Percentiles rank a stretch among this genome's conserved stretches.
phyloP scores from a whole-genome alignment of 176 grass and related monocot genomes.

The Avena sativa region DNA sequence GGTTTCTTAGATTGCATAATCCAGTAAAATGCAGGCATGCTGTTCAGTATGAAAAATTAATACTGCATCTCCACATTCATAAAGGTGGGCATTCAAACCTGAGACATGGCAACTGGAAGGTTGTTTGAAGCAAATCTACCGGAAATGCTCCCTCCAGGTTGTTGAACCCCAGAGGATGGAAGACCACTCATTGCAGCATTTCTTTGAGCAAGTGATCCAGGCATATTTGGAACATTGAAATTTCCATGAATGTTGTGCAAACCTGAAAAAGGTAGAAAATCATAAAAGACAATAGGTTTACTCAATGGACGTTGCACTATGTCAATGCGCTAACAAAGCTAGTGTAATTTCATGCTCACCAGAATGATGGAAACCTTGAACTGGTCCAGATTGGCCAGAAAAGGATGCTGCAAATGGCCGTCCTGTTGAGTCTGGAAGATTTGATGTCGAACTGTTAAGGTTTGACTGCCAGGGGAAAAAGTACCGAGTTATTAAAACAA shows the following conservation, averaged over 20 bases:
- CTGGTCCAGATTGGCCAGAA: constrained; percentile 75
- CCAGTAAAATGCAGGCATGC: constrained; percentile 16
- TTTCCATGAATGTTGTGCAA: constrained; percentile 87
- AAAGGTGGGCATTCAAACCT: constrained; percentile 61
- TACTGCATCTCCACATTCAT: not conserved
- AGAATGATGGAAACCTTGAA: constrained; percentile 89
- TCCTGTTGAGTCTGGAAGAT: constrained; percentile 84
- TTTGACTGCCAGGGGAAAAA: constrained; percentile 66
- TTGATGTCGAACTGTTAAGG: constrained; percentile 73
- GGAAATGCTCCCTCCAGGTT: constrained; percentile 83
- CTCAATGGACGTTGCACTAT: not conserved
- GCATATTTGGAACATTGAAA: constrained; percentile 85
- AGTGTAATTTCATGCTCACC: constrained; percentile 56
- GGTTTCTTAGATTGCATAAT: constrained; percentile 24
- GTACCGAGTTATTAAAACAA: not conserved
- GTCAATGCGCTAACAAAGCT: constrained; percentile 1
- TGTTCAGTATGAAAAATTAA: constrained; percentile 29
- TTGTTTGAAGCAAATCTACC: constrained; percentile 87
- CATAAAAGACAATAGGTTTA: constrained; percentile 19
- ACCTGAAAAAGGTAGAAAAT: constrained; percentile 53
- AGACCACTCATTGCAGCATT: constrained; percentile 84
- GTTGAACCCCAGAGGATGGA: constrained; percentile 85
- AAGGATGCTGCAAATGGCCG: constrained; percentile 77
- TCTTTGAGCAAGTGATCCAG: constrained; percentile 77
- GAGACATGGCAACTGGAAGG: constrained; percentile 84